These are phyloP conservation scores for Yamadazyma tumulicola DNA, from an alignment of 805 yeast genomes.

Conservation along the genomic window DNA sequence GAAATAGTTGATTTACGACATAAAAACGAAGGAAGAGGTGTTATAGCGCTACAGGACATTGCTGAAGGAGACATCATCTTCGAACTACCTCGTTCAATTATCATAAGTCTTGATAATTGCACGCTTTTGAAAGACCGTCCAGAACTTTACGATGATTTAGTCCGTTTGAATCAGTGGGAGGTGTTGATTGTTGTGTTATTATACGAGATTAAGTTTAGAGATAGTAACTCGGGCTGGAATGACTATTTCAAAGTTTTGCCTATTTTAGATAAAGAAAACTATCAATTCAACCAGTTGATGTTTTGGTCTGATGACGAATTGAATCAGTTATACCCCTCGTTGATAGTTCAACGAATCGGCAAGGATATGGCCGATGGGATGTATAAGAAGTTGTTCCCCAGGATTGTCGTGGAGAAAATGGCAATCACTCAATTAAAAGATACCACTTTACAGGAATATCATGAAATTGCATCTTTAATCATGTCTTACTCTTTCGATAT, in stretches of 20 bases:
- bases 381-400: conserved; percentile 46
- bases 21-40: conserved; percentile 70
- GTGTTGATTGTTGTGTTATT: conserved; percentile 65
- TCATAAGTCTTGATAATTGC: conserved; percentile 61
- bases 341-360: conserved; percentile 69
- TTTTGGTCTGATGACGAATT: conserved; percentile 73
- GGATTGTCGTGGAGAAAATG: conserved; percentile 24
- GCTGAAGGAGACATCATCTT: conserved; percentile 61
- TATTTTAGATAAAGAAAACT: conserved; percentile 20
- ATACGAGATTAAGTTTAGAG: conserved; percentile 50
- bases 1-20: conserved; percentile 57
- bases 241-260: conserved; percentile 77
- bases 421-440: conserved; percentile 30
- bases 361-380: conserved; percentile 58
- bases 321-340: conserved; percentile 59
- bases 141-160: conserved; percentile 31
- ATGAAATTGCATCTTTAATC: conserved; percentile 71
- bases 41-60: conserved; percentile 63
- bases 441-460: conserved; percentile 55
- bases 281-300: conserved; percentile 62
- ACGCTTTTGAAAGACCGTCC: conserved; percentile 34
- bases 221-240: conserved; percentile 55
- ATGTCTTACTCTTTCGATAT: conserved; percentile 93
- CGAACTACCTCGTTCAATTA: conserved; percentile 56
- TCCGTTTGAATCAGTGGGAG: conserved; percentile 67